These are phyloP conservation scores for Trichophyton schoenleinii DNA, from an alignment of 2,329 filamentous ascomycete species.

Conservation along the genomic window DNA sequence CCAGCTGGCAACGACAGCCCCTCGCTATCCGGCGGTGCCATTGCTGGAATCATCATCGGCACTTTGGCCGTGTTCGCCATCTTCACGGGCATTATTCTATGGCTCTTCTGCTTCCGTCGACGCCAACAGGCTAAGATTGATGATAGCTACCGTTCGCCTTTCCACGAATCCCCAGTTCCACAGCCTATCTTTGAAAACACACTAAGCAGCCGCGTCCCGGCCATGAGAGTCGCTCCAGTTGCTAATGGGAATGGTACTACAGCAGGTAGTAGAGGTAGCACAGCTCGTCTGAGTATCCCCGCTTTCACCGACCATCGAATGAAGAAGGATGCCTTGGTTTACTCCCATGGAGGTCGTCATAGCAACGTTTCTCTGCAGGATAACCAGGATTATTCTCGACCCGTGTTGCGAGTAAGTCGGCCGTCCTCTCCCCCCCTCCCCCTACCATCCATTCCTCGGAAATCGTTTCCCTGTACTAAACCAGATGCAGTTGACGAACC, in stretches of 20 bases:
- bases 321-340: slow-evolving; percentile 32
- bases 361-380: slow-evolving; percentile 37
- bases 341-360: slow-evolving; percentile 29
- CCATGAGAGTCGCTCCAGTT: neutral
- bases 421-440: too few species aligned
- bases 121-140: slow-evolving; percentile 9
- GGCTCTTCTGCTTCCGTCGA: slow-evolving; percentile 29
- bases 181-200: slow-evolving; percentile 13
- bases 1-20: slow-evolving; percentile 10
- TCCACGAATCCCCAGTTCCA: slow-evolving; percentile 16
- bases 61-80: slow-evolving; percentile 27
- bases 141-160: slow-evolving; percentile 13
- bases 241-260: neutral
- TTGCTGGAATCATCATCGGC: slow-evolving; percentile 35
- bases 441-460: too few species aligned
- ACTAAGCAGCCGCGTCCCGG: slow-evolving; percentile 5
- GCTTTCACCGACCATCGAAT: slow-evolving; percentile 35
- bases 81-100: slow-evolving; percentile 27
- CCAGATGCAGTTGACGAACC: slow-evolving; percentile 13
- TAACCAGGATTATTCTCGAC: slow-evolving; percentile 37
- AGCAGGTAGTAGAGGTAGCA: neutral
- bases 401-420: slow-evolving; percentile 30
- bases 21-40: slow-evolving; percentile 30
- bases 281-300: slow-evolving; percentile 14
- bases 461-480: neutral